Evolutionary conservation across 192 early-diverging fungal genomes (phyloP), one percentile per base, ranked within the genome.

Genomic region (Coemansia sp.): DNA sequence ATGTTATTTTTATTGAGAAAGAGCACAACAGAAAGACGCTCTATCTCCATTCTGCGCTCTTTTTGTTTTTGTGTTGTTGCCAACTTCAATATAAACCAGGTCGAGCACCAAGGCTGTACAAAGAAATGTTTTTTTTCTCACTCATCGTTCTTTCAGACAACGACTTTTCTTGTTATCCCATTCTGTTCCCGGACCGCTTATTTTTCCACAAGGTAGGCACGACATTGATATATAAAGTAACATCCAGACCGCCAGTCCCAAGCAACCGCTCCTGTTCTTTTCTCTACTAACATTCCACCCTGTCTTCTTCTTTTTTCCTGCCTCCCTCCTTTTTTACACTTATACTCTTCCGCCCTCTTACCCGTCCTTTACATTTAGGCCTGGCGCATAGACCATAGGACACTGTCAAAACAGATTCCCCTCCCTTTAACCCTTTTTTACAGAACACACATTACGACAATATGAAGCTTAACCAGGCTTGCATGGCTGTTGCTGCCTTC

Each of bases 391-490:
- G 74, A 76, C 64, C 74, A 64, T 76, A 76, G 79, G 74, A 76
- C 71, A 73, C 33, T 55, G 54, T 34, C 62, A 53, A 71, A 64
- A 72, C 65, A 66, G 28, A 70, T 48, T 64, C 53, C 69, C 68
- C 37, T 53, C 38, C 38, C 61, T 52, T 64, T 66, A 38, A 36
- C 59, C 18, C 39, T 33, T 61, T 61, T 38, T 28, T 62, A 58
- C 67, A 75, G 51, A 75, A 58, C 56, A 75, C 68, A 82, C 57
- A 69, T 76, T 60, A 76, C 79, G 74, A 73, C 71, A 76, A 72
- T 55, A 82, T 82, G 79, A 82, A 82, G 79, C 66, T 82, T 66
- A 82, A 76, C 75, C 79, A 82, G 69, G 75, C 79, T 61, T 76
- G 70, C 62, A 71, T 82, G 72, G 74, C 79, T 56, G 67, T 82